Percentiles rank a stretch among this genome's conserved stretches.
phyloP scores from a whole-genome alignment of 345 rosid genomes.

The Citrus inodora region DNA sequence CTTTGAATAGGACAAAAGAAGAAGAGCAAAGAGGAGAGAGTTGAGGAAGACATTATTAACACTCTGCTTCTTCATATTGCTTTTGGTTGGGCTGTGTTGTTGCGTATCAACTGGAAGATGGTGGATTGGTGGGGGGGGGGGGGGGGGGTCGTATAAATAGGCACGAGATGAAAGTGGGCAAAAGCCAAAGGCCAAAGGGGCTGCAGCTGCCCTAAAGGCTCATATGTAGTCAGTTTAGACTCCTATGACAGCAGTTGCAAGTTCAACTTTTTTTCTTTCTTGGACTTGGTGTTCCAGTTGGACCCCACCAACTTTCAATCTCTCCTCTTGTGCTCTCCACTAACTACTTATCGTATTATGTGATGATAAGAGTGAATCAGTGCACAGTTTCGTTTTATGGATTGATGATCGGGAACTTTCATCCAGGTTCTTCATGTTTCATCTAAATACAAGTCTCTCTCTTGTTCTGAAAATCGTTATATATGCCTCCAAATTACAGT shows the following conservation, averaged over 20 bases:
- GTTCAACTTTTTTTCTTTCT: background rate
- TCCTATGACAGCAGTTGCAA: conserved; percentile 12
- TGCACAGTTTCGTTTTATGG: no score
- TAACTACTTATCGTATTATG: background rate
- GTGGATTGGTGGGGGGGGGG: background rate
- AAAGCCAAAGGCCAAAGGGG: background rate
- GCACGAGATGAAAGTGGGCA: background rate
- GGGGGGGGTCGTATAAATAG: conserved; percentile 9
- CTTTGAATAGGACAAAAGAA: conserved; percentile 2
- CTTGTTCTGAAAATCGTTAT: background rate
- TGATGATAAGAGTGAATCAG: background rate
- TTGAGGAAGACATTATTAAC: background rate
- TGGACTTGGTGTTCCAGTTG: background rate
- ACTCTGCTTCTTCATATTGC: conserved; percentile 14
- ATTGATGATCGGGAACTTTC: background rate
- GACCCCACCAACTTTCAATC: background rate
- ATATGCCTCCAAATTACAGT: background rate
- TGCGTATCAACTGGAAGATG: background rate
- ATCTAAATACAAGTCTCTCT: background rate
- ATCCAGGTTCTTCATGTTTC: background rate
- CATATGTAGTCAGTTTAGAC: background rate
- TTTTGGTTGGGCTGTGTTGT: background rate
- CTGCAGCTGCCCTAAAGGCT: background rate
- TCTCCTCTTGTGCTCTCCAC: background rate
- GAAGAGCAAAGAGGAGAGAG: conserved; percentile 15